Conservation (phyloP, 2,329 filamentous ascomycete genomes). For the Pseudogymnoascus verrucosus region DNA sequence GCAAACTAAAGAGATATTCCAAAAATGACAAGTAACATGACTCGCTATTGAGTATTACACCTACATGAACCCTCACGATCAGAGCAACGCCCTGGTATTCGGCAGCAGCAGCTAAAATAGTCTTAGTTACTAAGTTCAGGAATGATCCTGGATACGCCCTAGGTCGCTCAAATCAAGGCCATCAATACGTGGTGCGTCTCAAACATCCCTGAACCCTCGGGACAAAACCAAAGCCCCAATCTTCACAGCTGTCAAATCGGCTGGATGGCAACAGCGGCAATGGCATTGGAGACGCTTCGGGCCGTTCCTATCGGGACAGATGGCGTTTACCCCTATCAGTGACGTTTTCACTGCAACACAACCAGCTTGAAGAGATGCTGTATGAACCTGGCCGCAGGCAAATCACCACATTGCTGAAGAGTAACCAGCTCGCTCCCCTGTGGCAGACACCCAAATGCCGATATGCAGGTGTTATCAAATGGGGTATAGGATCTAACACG, state of each 20-base stretch:
- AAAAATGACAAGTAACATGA: not conserved
- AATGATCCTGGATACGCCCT: not conserved
- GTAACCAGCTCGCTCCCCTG: not conserved
- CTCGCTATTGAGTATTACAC: not conserved
- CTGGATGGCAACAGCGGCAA: not conserved
- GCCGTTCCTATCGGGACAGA: not conserved
- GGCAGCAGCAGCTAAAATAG: not conserved
- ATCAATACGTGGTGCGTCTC: not conserved
- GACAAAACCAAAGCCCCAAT: not conserved
- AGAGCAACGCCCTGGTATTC: not conserved
- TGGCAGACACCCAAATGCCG: not conserved
- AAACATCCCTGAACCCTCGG: not conserved
- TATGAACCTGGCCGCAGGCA: not conserved
- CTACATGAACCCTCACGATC: not conserved
- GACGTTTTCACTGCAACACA: not conserved
- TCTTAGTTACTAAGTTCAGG: not conserved
- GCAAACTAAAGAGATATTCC: not conserved
- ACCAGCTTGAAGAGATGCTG: not conserved
- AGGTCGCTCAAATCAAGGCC: not conserved
- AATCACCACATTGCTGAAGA: not conserved
- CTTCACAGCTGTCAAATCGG: not conserved
- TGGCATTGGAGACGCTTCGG: not conserved
- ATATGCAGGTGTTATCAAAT: not conserved
- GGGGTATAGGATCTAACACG: not conserved
- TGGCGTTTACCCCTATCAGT: not conserved